A percentile compares a stretch with the other conserved stretches of the same genome.
Conservation (phyloP, 116 monocot genomes). For the Zostera marina region DNA sequence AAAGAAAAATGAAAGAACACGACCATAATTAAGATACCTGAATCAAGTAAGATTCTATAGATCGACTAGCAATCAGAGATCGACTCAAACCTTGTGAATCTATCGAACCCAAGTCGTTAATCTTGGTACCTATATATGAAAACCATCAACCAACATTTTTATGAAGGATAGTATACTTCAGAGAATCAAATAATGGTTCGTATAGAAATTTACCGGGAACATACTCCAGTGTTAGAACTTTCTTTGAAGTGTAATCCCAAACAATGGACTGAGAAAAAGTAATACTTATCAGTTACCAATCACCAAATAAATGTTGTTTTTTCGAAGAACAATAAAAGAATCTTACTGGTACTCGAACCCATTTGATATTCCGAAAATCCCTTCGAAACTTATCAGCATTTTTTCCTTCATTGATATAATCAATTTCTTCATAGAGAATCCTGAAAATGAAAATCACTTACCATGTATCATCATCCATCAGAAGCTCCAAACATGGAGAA, state of each 20-base stretch:
- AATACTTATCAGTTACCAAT: too few relatives aligned
- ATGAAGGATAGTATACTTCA: neutral
- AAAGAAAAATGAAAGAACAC: neutral
- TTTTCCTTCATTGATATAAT: slow-evolving; percentile 96
- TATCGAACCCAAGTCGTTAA: slow-evolving; percentile 51
- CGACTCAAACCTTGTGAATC: slow-evolving; percentile 61
- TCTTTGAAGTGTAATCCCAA: slow-evolving; percentile 89
- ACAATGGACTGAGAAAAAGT: slow-evolving; percentile 28
- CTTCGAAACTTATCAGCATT: slow-evolving; percentile 97
- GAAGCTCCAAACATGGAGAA: neutral
- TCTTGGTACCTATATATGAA: slow-evolving; percentile 52
- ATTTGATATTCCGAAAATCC: slow-evolving; percentile 95
- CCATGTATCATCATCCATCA: neutral
- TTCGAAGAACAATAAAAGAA: slow-evolving; percentile 10
- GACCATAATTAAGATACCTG: slow-evolving; percentile 34
- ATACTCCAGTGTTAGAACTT: slow-evolving; percentile 90
- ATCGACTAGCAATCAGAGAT: slow-evolving; percentile 57
- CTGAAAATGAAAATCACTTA: slow-evolving; percentile 2
- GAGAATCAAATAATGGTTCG: neutral
- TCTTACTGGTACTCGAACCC: slow-evolving; percentile 97
- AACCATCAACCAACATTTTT: neutral
- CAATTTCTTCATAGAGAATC: slow-evolving; percentile 76
- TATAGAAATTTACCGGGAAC: slow-evolving; percentile 48
- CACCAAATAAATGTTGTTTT: neutral
- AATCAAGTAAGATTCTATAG: slow-evolving; percentile 89